phyloP scores from a whole-genome alignment of 331 rosid species.

The Malus hybrid region DNA sequence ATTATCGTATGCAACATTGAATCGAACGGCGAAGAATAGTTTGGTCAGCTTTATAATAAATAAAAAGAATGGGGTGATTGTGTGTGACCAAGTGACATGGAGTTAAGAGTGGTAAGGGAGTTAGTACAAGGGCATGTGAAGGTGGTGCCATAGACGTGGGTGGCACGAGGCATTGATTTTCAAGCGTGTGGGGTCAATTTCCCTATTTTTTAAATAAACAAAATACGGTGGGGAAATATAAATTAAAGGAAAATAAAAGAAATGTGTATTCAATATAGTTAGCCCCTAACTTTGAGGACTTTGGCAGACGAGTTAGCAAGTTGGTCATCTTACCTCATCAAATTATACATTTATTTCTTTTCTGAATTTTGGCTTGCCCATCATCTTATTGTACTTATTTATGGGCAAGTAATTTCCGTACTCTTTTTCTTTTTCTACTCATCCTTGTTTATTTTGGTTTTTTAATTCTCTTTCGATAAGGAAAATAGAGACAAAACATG shows the following conservation, averaged over 20 bases:
- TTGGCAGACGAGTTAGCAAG: neutral
- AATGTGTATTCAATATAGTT: neutral
- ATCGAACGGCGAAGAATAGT: too few species aligned
- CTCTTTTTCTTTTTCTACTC: too few species aligned
- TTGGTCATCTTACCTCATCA: neutral
- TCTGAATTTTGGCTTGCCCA: neutral
- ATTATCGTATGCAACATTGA: too few species aligned
- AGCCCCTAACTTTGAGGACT: neutral
- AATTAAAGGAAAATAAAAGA: neutral
- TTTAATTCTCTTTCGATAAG: too few species aligned
- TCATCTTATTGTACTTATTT: neutral
- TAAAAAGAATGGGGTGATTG: neutral
- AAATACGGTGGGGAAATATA: neutral
- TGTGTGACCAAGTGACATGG: neutral
- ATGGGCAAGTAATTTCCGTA: too few species aligned
- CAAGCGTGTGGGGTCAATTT: conserved; percentile 26
- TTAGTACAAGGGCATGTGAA: neutral
- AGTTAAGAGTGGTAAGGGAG: neutral
- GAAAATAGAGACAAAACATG: too few species aligned
- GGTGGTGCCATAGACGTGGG: conserved; percentile 15
- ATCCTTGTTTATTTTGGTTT: too few species aligned
- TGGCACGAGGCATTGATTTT: conserved; percentile 22
- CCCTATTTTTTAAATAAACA: neutral
- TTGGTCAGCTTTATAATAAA: neutral
- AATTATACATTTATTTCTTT: neutral